Evolutionary conservation across 208 protist genomes (phyloP).

Genomic region (Trypanosoma vivax): DNA sequence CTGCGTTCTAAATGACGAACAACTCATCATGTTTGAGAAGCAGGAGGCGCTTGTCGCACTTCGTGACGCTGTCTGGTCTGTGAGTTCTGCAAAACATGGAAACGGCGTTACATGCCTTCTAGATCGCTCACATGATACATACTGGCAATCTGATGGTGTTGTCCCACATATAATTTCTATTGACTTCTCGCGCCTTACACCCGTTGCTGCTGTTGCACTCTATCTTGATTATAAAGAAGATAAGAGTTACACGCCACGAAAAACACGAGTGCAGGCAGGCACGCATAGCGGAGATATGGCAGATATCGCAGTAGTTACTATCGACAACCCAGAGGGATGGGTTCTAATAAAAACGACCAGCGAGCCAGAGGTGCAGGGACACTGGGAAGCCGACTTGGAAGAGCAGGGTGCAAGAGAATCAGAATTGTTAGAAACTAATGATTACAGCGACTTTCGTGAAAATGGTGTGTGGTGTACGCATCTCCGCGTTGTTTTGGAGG

Average conservation of each 20-base stretch:
- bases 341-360: constrained; percentile 24
- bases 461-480: constrained; percentile 59
- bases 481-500: constrained; percentile 44
- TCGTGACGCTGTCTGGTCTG: constrained; percentile 58
- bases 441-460: constrained; percentile 17
- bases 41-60: constrained; percentile 10
- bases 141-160: constrained; percentile 86
- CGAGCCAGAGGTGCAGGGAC: constrained; percentile 6
- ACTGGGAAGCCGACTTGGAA: not conserved
- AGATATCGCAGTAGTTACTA: constrained; percentile 40
- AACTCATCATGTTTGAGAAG: constrained; percentile 13
- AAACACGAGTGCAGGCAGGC: constrained; percentile 54
- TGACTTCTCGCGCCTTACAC: constrained; percentile 46
- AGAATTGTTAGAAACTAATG: constrained; percentile 15
- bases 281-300: constrained; percentile 59
- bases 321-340: constrained; percentile 57
- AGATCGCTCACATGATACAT: constrained; percentile 49
- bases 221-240: constrained; percentile 65
- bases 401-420: too few species aligned
- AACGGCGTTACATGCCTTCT: constrained; percentile 70
- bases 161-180: constrained; percentile 75
- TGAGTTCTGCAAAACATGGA: constrained; percentile 86
- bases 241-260: constrained; percentile 86
- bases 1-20: constrained; percentile 2
- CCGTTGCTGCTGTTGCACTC: constrained; percentile 44